A percentile compares a stretch with the other conserved stretches of the same genome.
Conservation (phyloP, 2,329 filamentous ascomycete genomes). For the Rhinocladiella mackenziei region DNA sequence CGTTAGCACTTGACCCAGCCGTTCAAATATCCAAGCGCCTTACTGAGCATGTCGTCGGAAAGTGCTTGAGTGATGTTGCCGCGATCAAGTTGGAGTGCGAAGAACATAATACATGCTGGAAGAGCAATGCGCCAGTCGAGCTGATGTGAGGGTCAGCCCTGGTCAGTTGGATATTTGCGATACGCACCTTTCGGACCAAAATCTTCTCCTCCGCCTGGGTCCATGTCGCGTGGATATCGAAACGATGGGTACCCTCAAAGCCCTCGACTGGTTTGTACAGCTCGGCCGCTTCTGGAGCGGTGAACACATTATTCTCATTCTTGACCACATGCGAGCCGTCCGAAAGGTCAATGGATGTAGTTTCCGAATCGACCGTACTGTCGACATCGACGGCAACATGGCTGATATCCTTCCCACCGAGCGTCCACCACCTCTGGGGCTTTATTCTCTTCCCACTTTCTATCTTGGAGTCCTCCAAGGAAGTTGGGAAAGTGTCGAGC, state of each 20-base stretch:
- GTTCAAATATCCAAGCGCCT: no score
- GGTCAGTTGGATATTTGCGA: slow-evolving; percentile 26
- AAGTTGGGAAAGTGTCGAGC: neutral
- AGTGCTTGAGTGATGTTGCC: slow-evolving; percentile 50
- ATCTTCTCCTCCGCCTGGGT: slow-evolving; percentile 28
- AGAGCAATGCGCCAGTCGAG: slow-evolving; percentile 32
- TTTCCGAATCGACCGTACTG: slow-evolving; percentile 9
- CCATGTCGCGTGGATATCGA: slow-evolving; percentile 36
- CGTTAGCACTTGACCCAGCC: no score
- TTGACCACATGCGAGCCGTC: slow-evolving; percentile 14
- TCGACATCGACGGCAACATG: slow-evolving; percentile 23
- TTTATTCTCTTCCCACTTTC: neutral
- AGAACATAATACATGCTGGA: slow-evolving; percentile 51
- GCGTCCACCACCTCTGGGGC: slow-evolving; percentile 18
- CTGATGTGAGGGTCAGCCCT: slow-evolving; percentile 15
- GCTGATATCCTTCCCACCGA: slow-evolving; percentile 22
- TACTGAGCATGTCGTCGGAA: slow-evolving; percentile 56
- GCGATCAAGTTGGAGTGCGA: slow-evolving; percentile 54
- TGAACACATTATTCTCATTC: slow-evolving; percentile 23
- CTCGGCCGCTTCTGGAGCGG: slow-evolving; percentile 21
- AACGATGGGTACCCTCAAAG: slow-evolving; percentile 45
- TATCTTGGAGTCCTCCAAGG: neutral
- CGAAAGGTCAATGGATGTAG: slow-evolving; percentile 16
- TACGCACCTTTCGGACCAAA: slow-evolving; percentile 25
- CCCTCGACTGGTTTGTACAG: slow-evolving; percentile 24